Base-by-base conservation (phyloP, 257 asterid species). In the Pogostemon cablin region DNA sequence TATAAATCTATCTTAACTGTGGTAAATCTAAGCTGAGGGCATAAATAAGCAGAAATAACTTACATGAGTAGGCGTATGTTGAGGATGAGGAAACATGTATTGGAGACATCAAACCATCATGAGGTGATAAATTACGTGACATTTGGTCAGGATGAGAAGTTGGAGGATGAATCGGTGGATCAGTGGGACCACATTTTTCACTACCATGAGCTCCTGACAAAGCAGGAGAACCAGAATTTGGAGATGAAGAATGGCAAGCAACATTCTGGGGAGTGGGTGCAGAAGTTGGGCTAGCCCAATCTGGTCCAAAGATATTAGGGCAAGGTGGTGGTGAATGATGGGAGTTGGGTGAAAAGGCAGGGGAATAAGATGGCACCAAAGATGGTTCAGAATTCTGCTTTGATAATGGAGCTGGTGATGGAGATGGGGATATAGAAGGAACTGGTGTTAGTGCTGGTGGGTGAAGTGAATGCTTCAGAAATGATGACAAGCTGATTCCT, bases 401-500 rank as follows among this genome's bases (percentile, higher is more conserved):
- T 9, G 77, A 54, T 63, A 74, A 59, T 72, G 72, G 82, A 3
- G 66, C 38, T 71, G 71, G 82, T 48, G 81, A 17, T 48, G 72
- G 78, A 20, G 79, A 12, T 0, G 84, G 83, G 10, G 75, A 5
- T 7, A 85, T 82, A 4, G 85, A 43, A 7, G 89, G 85, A 1
- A 86, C 32, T 9, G 93, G 89, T 12, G 89, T 41, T 46, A 89
- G 95, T 9, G 88, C 72, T 60, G 77, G 66, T 52, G 82, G 79
- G 9, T 71, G 73, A 62, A 78, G 79, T 55, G 96, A 78, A 59
- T 67, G 83, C 70, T 81, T 82, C 49, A 87, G 83, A 77, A 68
- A 80, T 61, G 96, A 84, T 48, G 98, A 88, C 55, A 92, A 71
- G 58, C 86, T 77, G 50, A 92, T 80, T 79, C 85, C 92, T 81